Evolutionary conservation across 2,329 filamentous ascomycete genomes (phyloP).

Genomic region (Penicillium aurantiogriseum): DNA sequence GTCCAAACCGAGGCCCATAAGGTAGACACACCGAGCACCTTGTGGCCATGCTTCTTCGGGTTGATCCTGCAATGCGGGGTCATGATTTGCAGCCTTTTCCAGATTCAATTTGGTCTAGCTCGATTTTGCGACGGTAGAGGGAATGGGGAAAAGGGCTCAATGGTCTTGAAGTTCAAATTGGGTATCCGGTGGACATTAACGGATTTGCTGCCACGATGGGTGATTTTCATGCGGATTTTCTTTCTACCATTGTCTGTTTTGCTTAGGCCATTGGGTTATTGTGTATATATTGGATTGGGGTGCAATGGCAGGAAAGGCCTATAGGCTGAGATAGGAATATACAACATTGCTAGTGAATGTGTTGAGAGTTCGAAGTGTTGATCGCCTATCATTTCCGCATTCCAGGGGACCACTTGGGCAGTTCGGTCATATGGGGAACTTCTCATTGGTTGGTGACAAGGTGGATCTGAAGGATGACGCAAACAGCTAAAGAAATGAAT

Average conservation of each 20-base stretch:
- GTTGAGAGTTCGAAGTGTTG: not conserved
- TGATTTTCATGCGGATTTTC: not conserved
- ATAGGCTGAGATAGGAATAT: too few species aligned
- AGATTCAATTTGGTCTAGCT: not conserved
- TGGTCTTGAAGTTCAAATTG: not conserved
- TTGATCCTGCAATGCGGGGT: not conserved
- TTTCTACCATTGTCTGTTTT: not conserved
- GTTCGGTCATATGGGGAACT: not conserved
- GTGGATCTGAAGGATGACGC: not conserved
- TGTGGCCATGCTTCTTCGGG: not conserved
- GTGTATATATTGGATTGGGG: not conserved
- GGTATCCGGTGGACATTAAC: not conserved
- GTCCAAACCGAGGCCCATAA: not conserved
- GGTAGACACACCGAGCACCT: not conserved
- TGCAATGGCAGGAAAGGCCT: not conserved
- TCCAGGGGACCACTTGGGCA: not conserved
- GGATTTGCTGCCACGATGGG: not conserved
- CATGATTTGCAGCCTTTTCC: not conserved
- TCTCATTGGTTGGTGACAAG: not conserved
- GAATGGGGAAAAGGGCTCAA: not conserved
- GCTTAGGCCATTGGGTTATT: not conserved
- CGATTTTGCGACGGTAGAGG: not conserved
- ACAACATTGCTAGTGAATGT: too few species aligned
- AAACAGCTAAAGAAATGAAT: not conserved
- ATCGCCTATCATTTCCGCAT: not conserved